These are phyloP conservation scores for Craspedostauros australis DNA, from an alignment of 108 stramenopile genomes.

Conservation along the genomic window DNA sequence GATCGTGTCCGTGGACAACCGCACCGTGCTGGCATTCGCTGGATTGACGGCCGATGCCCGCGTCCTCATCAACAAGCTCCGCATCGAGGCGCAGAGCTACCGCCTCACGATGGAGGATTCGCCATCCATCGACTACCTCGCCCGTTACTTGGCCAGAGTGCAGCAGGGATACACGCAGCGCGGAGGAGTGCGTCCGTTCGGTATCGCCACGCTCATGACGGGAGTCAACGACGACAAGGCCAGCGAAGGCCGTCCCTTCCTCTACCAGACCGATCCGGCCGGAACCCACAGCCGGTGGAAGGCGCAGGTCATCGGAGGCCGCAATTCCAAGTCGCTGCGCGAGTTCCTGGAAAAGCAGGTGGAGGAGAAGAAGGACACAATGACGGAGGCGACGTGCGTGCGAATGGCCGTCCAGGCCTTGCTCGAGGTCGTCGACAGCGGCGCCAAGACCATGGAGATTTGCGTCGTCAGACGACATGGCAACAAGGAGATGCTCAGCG, in stretches of 20 bases:
- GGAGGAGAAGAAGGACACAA: slow-evolving; percentile 49
- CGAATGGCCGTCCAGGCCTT: slow-evolving; percentile 91
- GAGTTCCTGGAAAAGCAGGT: slow-evolving; percentile 99
- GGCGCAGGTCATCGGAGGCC: slow-evolving; percentile 97
- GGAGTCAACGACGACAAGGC: slow-evolving; percentile 75
- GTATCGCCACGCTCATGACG: slow-evolving; percentile 87
- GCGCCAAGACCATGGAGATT: slow-evolving; percentile 98
- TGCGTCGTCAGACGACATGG: slow-evolving; percentile 74
- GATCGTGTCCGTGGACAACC: slow-evolving; percentile 93
- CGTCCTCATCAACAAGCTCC: slow-evolving; percentile 92
- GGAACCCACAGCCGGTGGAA: slow-evolving; percentile 98
- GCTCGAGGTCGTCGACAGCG: slow-evolving; percentile 98
- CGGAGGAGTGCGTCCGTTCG: slow-evolving; percentile 99
- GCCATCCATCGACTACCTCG: slow-evolving; percentile 96
- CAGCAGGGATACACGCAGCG: slow-evolving; percentile 99
- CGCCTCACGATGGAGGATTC: slow-evolving; percentile 99
- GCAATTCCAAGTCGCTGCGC: slow-evolving; percentile 91
- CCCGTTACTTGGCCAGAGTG: slow-evolving; percentile 93
- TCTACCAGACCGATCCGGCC: slow-evolving; percentile 97
- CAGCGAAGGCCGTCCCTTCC: slow-evolving; percentile 51
- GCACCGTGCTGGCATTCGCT: slow-evolving; percentile 95
- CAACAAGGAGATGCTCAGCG: slow-evolving; percentile 65
- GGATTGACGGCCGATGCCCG: slow-evolving; percentile 99
- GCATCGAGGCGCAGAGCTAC: slow-evolving; percentile 95
- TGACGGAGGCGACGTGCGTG: slow-evolving; percentile 81